These are phyloP conservation scores for Haplosporangium gracile DNA, from an alignment of 192 early-diverging fungal species.

Conservation along the genomic window DNA sequence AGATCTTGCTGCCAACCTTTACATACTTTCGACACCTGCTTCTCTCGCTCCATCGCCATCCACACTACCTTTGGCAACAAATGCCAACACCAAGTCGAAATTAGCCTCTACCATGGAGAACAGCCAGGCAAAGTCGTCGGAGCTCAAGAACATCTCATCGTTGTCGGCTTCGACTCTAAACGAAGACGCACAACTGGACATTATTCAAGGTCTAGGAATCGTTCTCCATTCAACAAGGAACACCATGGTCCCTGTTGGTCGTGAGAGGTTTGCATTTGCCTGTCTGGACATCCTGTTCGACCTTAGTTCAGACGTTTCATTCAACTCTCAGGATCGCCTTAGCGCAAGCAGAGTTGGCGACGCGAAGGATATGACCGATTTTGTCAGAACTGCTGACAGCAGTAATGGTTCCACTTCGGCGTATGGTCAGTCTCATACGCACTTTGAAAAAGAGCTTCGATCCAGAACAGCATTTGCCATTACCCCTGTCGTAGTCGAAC, in stretches of 20 bases:
- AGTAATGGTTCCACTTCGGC: background rate
- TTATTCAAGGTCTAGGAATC: constrained; percentile 48
- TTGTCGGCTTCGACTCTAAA: background rate
- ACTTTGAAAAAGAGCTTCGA: constrained; percentile 46
- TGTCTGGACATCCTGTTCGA: constrained; percentile 74
- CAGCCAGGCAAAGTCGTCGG: background rate
- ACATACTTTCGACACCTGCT: constrained; percentile 52
- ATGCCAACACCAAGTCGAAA: background rate
- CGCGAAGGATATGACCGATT: background rate
- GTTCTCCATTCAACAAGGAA: constrained; percentile 58
- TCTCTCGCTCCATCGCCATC: constrained; percentile 53
- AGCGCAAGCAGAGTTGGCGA: background rate
- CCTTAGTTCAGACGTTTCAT: constrained; percentile 64
- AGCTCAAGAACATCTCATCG: background rate
- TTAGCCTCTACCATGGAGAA: background rate
- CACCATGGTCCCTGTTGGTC: constrained; percentile 70
- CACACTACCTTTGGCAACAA: constrained; percentile 11
- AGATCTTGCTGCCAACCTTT: constrained; percentile 59
- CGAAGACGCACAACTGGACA: constrained; percentile 19
- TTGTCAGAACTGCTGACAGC: background rate
- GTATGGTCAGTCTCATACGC: background rate
- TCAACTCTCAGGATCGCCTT: background rate
- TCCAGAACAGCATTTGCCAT: constrained; percentile 72
- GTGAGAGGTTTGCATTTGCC: constrained; percentile 77
- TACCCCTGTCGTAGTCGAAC: constrained; percentile 72